Evolutionary conservation across 2,329 filamentous ascomycete genomes (phyloP).

Genomic region (Dendrostoma leiphaemia): DNA sequence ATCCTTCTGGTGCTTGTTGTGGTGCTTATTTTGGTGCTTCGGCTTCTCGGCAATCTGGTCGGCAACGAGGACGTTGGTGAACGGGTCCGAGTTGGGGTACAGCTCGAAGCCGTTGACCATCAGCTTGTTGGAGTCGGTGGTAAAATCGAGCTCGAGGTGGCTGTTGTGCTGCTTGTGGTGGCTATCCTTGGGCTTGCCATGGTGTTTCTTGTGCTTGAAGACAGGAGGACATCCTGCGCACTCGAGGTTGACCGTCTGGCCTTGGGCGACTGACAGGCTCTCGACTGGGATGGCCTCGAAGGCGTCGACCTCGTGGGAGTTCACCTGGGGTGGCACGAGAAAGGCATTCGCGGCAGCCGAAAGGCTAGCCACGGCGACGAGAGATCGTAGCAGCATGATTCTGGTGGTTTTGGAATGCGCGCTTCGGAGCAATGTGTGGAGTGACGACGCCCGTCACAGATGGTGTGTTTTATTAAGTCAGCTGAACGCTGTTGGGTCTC

Average conservation of each 20-base stretch:
- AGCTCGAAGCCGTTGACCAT: slow-evolving; percentile 60
- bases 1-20: slow-evolving; percentile 27
- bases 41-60: slow-evolving; percentile 39
- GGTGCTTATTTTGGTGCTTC: slow-evolving; percentile 24
- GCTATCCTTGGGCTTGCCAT: slow-evolving; percentile 23
- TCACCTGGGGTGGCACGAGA: slow-evolving; percentile 51
- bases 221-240: slow-evolving; percentile 52
- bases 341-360: slow-evolving; percentile 41
- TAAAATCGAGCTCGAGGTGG: slow-evolving; percentile 54
- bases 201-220: slow-evolving; percentile 26
- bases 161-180: slow-evolving; percentile 28
- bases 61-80: slow-evolving; percentile 43
- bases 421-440: background rate
- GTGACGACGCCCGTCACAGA: background rate
- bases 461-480: background rate
- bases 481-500: background rate
- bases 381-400: slow-evolving; percentile 38
- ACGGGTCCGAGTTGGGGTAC: slow-evolving; percentile 52
- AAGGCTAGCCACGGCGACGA: slow-evolving; percentile 41
- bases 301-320: slow-evolving; percentile 39
- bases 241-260: slow-evolving; percentile 45
- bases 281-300: slow-evolving; percentile 40
- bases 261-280: slow-evolving; percentile 29
- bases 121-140: slow-evolving; percentile 48
- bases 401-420: background rate